These are phyloP conservation scores for Multifurca ochricompacta DNA, from an alignment of 768 basidiomycete species.

Conservation along the genomic window DNA sequence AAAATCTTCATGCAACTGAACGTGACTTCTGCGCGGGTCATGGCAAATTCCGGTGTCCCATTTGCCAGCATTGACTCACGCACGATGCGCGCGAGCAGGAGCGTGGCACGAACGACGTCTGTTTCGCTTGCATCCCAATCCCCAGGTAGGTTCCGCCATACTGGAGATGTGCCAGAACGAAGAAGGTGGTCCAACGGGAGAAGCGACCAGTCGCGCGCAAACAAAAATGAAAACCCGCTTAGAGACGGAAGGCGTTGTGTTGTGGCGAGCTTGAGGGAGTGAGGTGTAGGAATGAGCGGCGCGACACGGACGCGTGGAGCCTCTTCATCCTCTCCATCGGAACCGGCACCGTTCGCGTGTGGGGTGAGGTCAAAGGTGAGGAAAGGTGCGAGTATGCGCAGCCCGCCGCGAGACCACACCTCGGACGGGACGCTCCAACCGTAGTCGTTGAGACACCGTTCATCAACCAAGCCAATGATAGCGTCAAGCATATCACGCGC, in stretches of 20 bases:
- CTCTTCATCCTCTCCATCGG: background rate
- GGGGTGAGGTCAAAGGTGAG: slow-evolving; percentile 42
- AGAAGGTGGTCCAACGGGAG: slow-evolving; percentile 70
- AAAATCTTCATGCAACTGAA: slow-evolving; percentile 89
- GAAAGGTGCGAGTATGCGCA: slow-evolving; percentile 53
- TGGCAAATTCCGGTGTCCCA: slow-evolving; percentile 34
- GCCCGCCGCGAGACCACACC: slow-evolving; percentile 46
- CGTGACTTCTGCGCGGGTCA: slow-evolving; percentile 49
- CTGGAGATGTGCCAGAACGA: slow-evolving; percentile 62
- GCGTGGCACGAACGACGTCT: slow-evolving; percentile 61
- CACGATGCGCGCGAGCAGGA: slow-evolving; percentile 50
- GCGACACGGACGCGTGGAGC: slow-evolving; percentile 33
- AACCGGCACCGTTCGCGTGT: slow-evolving; percentile 17
- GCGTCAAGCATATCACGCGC: slow-evolving; percentile 39
- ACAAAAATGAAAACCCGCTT: slow-evolving; percentile 35
- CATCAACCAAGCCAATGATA: slow-evolving; percentile 32
- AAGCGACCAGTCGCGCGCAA: slow-evolving; percentile 58
- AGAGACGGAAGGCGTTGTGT: slow-evolving; percentile 41
- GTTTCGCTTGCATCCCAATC: slow-evolving; percentile 76
- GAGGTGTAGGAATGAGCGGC: slow-evolving; percentile 42
- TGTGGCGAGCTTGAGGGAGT: slow-evolving; percentile 48
- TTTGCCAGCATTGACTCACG: slow-evolving; percentile 39
- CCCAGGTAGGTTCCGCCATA: slow-evolving; percentile 58
- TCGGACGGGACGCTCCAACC: slow-evolving; percentile 32
- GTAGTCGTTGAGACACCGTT: slow-evolving; percentile 34